Conservation (phyloP, 2,329 filamentous ascomycete species). For the Alternaria novae-zelandiae region DNA sequence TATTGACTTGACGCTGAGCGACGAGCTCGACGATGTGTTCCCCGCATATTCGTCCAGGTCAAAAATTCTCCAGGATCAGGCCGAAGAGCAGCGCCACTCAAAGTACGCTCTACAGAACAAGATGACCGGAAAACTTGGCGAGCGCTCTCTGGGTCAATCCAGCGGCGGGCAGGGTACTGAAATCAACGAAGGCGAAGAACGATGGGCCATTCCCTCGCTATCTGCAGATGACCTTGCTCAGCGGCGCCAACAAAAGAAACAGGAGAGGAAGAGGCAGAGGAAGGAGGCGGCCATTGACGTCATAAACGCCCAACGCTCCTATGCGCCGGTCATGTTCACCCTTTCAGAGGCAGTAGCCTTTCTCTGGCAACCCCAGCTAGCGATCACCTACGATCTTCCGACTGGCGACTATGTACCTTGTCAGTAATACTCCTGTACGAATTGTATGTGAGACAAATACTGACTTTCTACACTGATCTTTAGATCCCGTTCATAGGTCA, state of each 20-base stretch:
- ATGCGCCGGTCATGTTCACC: constrained; percentile 18
- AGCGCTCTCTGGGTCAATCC: not conserved
- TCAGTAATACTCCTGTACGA: not conserved
- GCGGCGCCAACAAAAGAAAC: not conserved
- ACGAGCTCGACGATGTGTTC: not conserved
- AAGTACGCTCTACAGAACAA: not conserved
- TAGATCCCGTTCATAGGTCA: constrained; percentile 14
- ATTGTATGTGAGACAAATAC: not conserved
- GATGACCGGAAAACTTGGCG: not conserved
- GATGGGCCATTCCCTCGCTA: not conserved
- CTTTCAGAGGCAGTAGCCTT: constrained; percentile 11
- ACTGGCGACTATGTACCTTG: constrained; percentile 10
- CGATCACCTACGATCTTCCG: constrained; percentile 8
- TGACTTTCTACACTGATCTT: not conserved
- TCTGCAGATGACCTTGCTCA: not conserved
- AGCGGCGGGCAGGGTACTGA: not conserved
- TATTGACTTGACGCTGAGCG: not conserved
- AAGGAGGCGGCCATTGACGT: not conserved
- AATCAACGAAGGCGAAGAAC: not conserved
- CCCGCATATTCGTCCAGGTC: not conserved
- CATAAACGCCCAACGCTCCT: not conserved
- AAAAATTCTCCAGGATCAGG: not conserved
- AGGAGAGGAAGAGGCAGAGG: not conserved
- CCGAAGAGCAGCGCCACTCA: not conserved
- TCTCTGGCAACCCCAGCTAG: not conserved